Percentiles rank a stretch among this genome's conserved stretches.
Evolutionary conservation across 345 rosid genomes (phyloP).

Genomic region (Corymbia maculata): DNA sequence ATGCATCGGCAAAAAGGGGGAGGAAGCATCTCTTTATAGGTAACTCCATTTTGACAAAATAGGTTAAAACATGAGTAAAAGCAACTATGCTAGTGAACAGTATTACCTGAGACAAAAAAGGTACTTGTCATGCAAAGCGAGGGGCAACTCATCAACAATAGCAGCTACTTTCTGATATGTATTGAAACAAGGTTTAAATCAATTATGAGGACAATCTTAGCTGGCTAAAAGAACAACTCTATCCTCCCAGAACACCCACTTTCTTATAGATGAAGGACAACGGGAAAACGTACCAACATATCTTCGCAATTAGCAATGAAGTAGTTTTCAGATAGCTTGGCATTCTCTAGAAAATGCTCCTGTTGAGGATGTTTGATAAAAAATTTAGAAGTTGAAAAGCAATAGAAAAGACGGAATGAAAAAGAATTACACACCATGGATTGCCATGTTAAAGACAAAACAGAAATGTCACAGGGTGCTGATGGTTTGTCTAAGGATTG

Average conservation of each 20-base stretch:
- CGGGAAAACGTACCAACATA: conserved; percentile 41
- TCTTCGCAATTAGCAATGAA: conserved; percentile 77
- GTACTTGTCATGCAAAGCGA: conserved; percentile 62
- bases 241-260: background rate
- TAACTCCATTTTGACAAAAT: background rate
- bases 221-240: background rate
- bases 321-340: conserved; percentile 73
- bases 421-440: background rate
- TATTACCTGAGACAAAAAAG: conserved; percentile 76
- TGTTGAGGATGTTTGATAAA: conserved; percentile 13
- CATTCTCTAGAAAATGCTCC: conserved; percentile 81
- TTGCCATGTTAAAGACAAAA: background rate
- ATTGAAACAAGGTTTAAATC: background rate
- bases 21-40: background rate
- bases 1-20: background rate
- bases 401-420: background rate
- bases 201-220: background rate
- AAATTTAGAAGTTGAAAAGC: background rate
- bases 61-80: background rate
- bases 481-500: background rate
- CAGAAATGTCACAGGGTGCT: background rate
- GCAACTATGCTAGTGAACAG: background rate
- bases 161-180: conserved; percentile 62
- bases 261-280: background rate
- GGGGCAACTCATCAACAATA: conserved; percentile 70